Evolutionary conservation across 345 rosid species (phyloP).

Genomic region (Acer campestre): DNA sequence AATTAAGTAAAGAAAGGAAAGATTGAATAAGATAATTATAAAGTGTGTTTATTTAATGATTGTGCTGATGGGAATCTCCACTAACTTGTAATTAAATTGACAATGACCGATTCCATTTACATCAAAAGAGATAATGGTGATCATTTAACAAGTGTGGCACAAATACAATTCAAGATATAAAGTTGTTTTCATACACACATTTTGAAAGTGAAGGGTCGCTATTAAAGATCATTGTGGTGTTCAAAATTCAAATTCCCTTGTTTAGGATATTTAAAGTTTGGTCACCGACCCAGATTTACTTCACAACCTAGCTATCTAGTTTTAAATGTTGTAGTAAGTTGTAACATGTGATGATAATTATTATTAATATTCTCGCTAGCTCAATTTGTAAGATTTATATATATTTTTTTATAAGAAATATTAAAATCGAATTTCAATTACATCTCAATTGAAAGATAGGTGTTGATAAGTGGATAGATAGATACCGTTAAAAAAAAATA

Average conservation of each 20-base stretch:
- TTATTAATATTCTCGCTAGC: no score
- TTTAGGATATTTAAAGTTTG: not conserved
- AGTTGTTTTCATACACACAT: conserved; percentile 1
- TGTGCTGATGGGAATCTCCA: conserved; percentile 3
- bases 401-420: no score
- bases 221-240: not conserved
- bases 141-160: not conserved
- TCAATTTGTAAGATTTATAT: no score
- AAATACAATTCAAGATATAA: not conserved
- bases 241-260: not conserved
- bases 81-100: not conserved
- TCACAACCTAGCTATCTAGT: not conserved
- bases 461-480: no score
- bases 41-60: conserved; percentile 3
- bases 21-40: not conserved
- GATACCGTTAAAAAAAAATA: no score
- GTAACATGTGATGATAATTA: no score
- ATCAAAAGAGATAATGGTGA: not conserved
- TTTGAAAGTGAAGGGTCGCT: not conserved
- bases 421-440: no score
- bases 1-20: not conserved
- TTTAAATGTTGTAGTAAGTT: not conserved
- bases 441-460: no score
- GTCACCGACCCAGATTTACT: not conserved
- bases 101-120: conserved; percentile 11